These are phyloP conservation scores for Daldinia decipiens DNA, from an alignment of 495 filamentous ascomycete genomes.

Conservation along the genomic window DNA sequence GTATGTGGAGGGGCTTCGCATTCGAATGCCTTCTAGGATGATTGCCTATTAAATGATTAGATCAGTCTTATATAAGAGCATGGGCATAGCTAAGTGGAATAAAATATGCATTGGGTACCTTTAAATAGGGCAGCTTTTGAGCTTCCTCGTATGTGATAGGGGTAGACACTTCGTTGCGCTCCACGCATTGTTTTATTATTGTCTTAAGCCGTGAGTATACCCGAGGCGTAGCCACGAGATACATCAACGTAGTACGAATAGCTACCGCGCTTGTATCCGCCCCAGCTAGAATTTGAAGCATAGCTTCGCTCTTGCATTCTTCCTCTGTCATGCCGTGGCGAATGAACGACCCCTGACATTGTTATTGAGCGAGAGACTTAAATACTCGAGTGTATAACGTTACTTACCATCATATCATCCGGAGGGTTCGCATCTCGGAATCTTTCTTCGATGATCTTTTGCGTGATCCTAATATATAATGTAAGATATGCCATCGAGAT, in stretches of 20 bases:
- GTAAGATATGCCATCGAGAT: neutral
- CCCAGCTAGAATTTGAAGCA: neutral
- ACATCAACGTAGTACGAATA: neutral
- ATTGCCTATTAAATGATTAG: neutral
- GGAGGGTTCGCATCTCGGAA: neutral
- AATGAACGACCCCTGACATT: neutral
- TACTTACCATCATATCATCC: constrained; percentile 2
- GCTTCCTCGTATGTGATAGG: constrained; percentile 1
- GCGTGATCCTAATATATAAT: neutral
- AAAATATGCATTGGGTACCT: neutral
- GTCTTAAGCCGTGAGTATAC: neutral
- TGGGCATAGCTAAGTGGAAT: neutral
- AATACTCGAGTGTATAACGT: neutral
- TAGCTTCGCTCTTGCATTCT: neutral
- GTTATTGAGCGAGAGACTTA: neutral
- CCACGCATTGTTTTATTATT: neutral
- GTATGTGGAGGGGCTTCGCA: neutral
- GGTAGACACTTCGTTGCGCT: neutral
- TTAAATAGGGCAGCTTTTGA: neutral
- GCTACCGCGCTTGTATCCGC: neutral
- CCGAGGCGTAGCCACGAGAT: neutral
- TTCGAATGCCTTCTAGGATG: neutral
- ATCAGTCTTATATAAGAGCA: neutral
- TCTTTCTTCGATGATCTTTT: neutral
- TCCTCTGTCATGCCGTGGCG: neutral